Evolutionary conservation across 2,329 filamentous ascomycete genomes (phyloP).

Genomic region (Sclerotinia borealis): DNA sequence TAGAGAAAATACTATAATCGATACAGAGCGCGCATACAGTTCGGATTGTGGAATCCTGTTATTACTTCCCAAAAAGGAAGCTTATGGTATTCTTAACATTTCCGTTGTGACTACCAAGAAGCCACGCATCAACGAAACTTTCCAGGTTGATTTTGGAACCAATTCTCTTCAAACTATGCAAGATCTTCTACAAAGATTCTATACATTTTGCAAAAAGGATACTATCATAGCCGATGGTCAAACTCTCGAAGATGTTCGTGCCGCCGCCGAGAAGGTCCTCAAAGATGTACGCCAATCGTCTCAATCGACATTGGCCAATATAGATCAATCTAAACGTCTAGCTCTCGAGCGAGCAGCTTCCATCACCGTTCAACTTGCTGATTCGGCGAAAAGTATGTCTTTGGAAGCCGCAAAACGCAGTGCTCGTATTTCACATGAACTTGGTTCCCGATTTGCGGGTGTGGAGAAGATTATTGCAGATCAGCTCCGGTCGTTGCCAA

Average conservation of each 20-base stretch:
- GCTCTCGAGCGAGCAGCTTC: conserved; percentile 22
- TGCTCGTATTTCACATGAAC: conserved; percentile 27
- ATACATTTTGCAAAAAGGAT: conserved; percentile 23
- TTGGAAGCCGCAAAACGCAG: conserved; percentile 28
- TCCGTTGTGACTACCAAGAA: conserved; percentile 52
- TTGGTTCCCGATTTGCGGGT: conserved; percentile 26
- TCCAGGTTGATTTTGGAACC: conserved; percentile 52
- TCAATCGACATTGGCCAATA: conserved; percentile 17
- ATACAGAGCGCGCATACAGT: conserved; percentile 38
- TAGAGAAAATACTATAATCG: conserved; percentile 42
- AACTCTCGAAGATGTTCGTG: conserved; percentile 18
- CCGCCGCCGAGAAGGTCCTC: conserved; percentile 19
- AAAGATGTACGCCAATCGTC: conserved; percentile 21
- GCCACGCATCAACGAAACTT: conserved; percentile 55
- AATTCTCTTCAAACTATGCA: conserved; percentile 24
- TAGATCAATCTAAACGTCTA: conserved; percentile 22
- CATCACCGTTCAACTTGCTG: conserved; percentile 19
- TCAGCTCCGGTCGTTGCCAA: conserved; percentile 33
- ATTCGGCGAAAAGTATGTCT: conserved; percentile 23
- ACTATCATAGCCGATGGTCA: conserved; percentile 16
- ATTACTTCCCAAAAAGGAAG: conserved; percentile 48
- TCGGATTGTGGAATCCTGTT: conserved; percentile 32
- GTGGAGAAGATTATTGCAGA: conserved; percentile 33
- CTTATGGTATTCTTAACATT: conserved; percentile 52
- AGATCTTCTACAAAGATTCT: conserved; percentile 23